phyloP scores from a whole-genome alignment of 768 basidiomycete species.

The Candolleomyces aberdarensis region DNA sequence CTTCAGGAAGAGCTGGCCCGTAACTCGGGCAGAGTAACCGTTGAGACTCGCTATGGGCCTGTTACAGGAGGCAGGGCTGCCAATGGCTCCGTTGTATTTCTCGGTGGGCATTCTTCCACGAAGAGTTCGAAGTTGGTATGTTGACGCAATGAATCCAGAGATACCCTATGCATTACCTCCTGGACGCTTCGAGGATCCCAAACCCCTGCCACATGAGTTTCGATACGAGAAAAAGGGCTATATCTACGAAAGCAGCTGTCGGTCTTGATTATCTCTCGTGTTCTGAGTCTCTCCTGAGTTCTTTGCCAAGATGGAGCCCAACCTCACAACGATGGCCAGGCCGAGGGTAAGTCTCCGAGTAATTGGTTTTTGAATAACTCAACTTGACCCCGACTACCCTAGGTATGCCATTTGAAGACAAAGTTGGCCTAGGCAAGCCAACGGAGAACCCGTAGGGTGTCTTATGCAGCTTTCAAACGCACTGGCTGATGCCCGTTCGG shows the following conservation, averaged over 20 bases:
- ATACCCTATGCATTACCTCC: conserved; percentile 72
- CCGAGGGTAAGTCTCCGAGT: conserved; percentile 35
- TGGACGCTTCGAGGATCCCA: conserved; percentile 59
- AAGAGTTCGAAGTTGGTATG: neutral
- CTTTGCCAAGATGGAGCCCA: conserved; percentile 50
- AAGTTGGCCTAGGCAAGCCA: conserved; percentile 63
- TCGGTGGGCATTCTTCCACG: conserved; percentile 40
- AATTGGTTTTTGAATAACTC: neutral
- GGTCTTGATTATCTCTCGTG: conserved; percentile 22
- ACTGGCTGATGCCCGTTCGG: neutral
- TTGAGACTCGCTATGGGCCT: conserved; percentile 53
- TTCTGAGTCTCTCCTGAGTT: neutral
- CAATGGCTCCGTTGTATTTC: conserved; percentile 62
- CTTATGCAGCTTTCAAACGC: neutral
- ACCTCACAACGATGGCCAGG: conserved; percentile 63
- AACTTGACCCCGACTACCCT: neutral
- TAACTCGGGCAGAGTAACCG: conserved; percentile 39
- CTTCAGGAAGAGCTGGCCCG: conserved; percentile 54
- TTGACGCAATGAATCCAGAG: conserved; percentile 39
- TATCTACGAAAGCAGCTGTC: conserved; percentile 54
- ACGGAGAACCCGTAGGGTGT: conserved; percentile 65
- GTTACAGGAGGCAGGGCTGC: conserved; percentile 56
- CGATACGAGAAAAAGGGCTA: conserved; percentile 61
- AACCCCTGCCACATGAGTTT: conserved; percentile 49
- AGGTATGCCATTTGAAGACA: conserved; percentile 52